These are phyloP conservation scores for Saccharomyces mikatae DNA, from an alignment of 805 yeast genomes.

Conservation along the genomic window DNA sequence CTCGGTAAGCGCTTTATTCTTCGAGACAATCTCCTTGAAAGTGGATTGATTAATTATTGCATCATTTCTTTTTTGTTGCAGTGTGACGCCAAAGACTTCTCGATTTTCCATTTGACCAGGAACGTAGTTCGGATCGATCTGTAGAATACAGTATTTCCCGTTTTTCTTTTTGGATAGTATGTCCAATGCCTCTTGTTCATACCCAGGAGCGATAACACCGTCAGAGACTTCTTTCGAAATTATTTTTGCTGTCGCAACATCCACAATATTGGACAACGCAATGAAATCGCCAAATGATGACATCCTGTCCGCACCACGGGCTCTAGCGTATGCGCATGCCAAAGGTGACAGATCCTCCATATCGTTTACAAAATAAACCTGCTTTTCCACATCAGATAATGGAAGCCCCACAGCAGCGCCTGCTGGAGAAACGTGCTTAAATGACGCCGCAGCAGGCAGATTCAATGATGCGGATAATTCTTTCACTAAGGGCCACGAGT, in stretches of 20 bases:
- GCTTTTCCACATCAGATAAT: conserved; percentile 81
- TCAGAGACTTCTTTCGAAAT: conserved; percentile 96
- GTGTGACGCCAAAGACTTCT: conserved; percentile 90
- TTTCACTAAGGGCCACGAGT: conserved; percentile 97
- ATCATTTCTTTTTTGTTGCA: conserved; percentile 96
- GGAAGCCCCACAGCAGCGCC: conserved; percentile 98
- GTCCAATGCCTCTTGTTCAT: conserved; percentile 82
- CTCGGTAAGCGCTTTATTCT: conserved; percentile 78
- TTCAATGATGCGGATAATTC: conserved; percentile 90
- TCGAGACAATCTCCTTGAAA: conserved; percentile 85
- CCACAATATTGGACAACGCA: conserved; percentile 94
- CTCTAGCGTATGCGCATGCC: conserved; percentile 97
- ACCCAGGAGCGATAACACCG: conserved; percentile 98
- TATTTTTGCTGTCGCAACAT: conserved; percentile 90
- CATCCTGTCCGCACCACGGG: conserved; percentile 99
- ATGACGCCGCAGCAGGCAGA: conserved; percentile 97
- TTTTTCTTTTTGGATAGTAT: conserved; percentile 86
- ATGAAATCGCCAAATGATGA: conserved; percentile 98
- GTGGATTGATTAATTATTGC: conserved; percentile 87
- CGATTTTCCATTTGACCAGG: conserved; percentile 81
- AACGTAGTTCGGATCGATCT: conserved; percentile 88
- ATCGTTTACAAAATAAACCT: conserved; percentile 89
- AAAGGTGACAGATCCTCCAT: conserved; percentile 92
- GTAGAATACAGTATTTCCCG: conserved; percentile 93
- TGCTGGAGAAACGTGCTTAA: conserved; percentile 98